A percentile compares a stretch with the other conserved stretches of the same genome.
These are phyloP conservation scores for Diaporthe caulivora DNA, from an alignment of 2,329 filamentous ascomycete species.

Conservation along the genomic window DNA sequence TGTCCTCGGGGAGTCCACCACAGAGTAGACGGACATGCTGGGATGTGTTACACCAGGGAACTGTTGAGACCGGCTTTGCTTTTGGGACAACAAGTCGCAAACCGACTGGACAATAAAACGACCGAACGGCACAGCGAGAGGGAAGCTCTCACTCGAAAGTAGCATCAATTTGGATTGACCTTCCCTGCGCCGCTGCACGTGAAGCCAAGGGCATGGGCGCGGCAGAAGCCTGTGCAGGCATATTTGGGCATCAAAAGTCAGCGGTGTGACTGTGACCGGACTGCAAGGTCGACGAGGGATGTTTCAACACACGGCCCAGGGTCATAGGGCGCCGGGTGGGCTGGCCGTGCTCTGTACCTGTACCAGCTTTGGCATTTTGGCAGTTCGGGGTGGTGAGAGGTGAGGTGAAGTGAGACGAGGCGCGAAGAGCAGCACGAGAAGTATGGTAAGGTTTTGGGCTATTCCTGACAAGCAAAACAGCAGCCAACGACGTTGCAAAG, in stretches of 20 bases:
- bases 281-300: neutral
- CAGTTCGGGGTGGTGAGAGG: conserved; percentile 17
- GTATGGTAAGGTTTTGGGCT: conserved; percentile 42
- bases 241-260: neutral
- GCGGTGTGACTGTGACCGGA: conserved; percentile 12
- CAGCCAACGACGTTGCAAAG: conserved; percentile 60
- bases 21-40: conserved; percentile 6
- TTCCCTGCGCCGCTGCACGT: conserved; percentile 1
- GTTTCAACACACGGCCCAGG: conserved; percentile 6
- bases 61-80: neutral
- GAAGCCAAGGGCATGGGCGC: neutral
- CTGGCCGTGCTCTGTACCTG: conserved; percentile 21
- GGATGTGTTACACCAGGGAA: conserved; percentile 6
- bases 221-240: neutral
- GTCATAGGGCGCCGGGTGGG: neutral
- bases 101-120: neutral
- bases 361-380: conserved; percentile 29
- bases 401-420: conserved; percentile 40
- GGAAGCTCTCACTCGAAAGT: conserved; percentile 5
- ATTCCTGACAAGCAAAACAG: conserved; percentile 43
- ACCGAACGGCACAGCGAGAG: neutral
- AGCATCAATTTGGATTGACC: conserved; percentile 6
- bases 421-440: conserved; percentile 39
- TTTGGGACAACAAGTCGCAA: neutral
- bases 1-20: neutral